Conservation (phyloP, 1,284 basidiomycete genomes). For the Sporisorium scitamineum region DNA sequence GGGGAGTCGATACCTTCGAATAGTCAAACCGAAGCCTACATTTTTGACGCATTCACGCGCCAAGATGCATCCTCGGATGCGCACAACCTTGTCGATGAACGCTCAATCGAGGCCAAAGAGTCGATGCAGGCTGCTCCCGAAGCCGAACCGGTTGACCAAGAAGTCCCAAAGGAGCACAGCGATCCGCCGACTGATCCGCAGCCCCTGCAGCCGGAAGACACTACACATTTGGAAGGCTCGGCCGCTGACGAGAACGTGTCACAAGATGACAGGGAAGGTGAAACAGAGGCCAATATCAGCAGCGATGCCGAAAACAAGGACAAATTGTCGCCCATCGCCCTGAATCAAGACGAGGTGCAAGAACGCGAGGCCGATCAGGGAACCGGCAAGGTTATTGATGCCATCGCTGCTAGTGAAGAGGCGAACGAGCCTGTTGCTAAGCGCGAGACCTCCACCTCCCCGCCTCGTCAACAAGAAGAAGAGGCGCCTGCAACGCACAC, state of each 20-base stretch:
- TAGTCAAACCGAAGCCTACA: slow-evolving; percentile 19
- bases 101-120: not conserved
- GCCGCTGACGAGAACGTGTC: not conserved
- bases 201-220: not conserved
- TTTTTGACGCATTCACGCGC: slow-evolving; percentile 38
- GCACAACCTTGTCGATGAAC: slow-evolving; percentile 8
- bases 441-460: not conserved
- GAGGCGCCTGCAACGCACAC: not conserved
- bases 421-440: not conserved
- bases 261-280: not conserved
- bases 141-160: not conserved
- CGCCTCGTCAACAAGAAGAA: not conserved
- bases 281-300: not conserved
- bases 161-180: not conserved
- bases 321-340: not conserved
- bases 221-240: not conserved
- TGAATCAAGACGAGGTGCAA: not conserved
- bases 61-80: slow-evolving; percentile 12
- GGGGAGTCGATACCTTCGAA: not conserved
- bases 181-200: not conserved
- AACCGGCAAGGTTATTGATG: not conserved
- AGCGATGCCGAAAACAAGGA: not conserved
- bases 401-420: not conserved
- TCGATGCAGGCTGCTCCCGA: not conserved
- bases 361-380: not conserved